Evolutionary conservation across 345 rosid genomes (phyloP).

Genomic region (Clarkia xantiana): DNA sequence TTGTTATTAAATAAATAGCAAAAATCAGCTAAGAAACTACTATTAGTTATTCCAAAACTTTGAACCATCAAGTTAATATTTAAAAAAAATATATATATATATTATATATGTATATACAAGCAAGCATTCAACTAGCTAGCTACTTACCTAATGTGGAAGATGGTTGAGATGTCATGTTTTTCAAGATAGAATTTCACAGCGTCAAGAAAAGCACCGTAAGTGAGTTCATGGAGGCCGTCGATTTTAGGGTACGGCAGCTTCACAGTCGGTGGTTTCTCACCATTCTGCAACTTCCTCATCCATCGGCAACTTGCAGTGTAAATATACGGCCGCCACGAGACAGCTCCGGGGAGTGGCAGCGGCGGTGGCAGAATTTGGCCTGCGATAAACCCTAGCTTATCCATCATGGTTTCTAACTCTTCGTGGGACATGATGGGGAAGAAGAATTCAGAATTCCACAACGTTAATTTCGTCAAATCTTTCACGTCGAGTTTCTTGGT

Average conservation of each 20-base stretch:
- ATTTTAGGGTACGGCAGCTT: slow-evolving; percentile 36
- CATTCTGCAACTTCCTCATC: not conserved
- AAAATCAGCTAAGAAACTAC: too few relatives aligned
- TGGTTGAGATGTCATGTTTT: slow-evolving; percentile 21
- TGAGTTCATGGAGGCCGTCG: slow-evolving; percentile 37
- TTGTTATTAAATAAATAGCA: too few relatives aligned
- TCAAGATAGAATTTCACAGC: slow-evolving; percentile 33
- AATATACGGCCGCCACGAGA: slow-evolving; percentile 26
- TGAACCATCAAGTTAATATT: too few relatives aligned
- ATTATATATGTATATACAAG: too few relatives aligned
- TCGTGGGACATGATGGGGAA: slow-evolving; percentile 37
- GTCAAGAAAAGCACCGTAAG: slow-evolving; percentile 37
- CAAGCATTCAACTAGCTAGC: too few relatives aligned
- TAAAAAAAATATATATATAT: too few relatives aligned
- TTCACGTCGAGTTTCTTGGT: too few relatives aligned
- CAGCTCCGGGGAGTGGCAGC: not conserved
- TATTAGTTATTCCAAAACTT: too few relatives aligned
- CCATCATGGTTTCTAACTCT: slow-evolving; percentile 33
- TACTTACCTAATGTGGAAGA: slow-evolving; percentile 34
- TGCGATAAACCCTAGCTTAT: slow-evolving; percentile 28
- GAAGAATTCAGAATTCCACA: slow-evolving; percentile 9
- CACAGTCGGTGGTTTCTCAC: slow-evolving; percentile 13
- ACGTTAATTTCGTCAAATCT: too few relatives aligned
- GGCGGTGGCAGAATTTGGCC: slow-evolving; percentile 7
- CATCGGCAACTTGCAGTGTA: not conserved